Base-by-base conservation (phyloP, 805 yeast species). In the Kuraishia ogatae region DNA sequence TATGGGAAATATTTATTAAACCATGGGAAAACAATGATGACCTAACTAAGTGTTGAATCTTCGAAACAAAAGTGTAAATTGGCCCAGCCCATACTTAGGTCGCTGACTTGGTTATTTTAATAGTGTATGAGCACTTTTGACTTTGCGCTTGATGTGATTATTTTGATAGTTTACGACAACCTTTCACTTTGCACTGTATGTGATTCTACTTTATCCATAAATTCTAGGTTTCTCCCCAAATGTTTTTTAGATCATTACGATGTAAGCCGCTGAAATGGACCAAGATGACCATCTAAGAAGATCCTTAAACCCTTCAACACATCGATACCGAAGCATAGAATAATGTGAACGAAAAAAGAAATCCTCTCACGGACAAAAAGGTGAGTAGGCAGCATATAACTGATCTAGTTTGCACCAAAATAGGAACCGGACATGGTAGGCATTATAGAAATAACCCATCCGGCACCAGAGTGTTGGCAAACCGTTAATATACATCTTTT, bases 401-500 rank as follows among this genome's bases (percentile, higher is more conserved):
- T 61, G 60, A 70, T 87, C 90, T 89, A 74, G 96, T 86, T 89
- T 85, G 91, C 91, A 75, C 86, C 82, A 83, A 85, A 88, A 88
- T 87, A 85, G 96, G 92, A 84, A 80, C 84, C 81, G 79, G 79
- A 79, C 82, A 85, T 73, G 69, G 84, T 60, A 61, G 60, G 51
- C 59, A 6, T 26, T 26, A 6, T 26, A 6, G 49, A 56, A 55
- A 60, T 53, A 58, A 54, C 59, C 57, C 52, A 82, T 79, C 76
- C 76, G 81, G 85, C 85, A 83, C 91, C 94, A 86, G 94, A 87
- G 93, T 88, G 96, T 87, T 82, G 85, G 89, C 92, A 87, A 88
- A 84, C 89, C 72, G 66, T 35, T 5, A 15, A 21, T n/a, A 17
- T 28, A 28, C 7, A 7, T 28, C 11, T 28, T 28, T 28, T 28